Evolutionary conservation across 1,139 yeast genomes (phyloP), one percentile per base, ranked within the genome.

Genomic region (Blastobotrys capitulatus): DNA sequence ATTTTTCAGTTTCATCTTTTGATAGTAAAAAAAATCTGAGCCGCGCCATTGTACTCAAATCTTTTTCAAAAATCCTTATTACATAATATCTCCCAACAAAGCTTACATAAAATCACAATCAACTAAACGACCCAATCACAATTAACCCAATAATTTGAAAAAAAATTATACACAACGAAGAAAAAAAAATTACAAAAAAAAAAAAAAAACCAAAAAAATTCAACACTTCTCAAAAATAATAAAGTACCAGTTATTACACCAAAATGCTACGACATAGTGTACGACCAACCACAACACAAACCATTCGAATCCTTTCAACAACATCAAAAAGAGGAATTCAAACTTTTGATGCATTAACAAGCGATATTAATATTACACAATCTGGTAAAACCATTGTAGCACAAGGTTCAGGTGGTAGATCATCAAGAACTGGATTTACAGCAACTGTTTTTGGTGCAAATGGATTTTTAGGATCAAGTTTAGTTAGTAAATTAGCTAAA

Each of bases 351-450:
- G 60, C 58, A 49, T 62, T 78, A 44, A 72, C 69, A 52, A 71
- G 78, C 49, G 95, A 87, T 66, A 72, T 87, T 61, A 83, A 84
- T 69, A 81, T 87, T 67, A 83, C 94, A 54, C 76, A 81, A 58
- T 74, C 76, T 50, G 96, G 96, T 36, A 86, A 87, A 64, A 83
- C 88, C 40, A 76, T 81, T 59, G 66, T 84, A 48, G 68, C 86
- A 20, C 75, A 75, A 38, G 96, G 96, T 53, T 71, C 80, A 46
- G 95, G 95, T 42, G 95, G 96, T 38, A 65, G 75, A 55, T 84
- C 95, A 9, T 86, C 95, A 36, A 78, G 95, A 72, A 83, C 92
- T n/a, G 96, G 96, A 1, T 86, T 82, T 70, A 86, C 92, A 6
- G 95, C 92, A 27, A 86, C 96, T 6, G 92, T 87, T 2, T 87